A percentile compares a stretch with the other conserved stretches of the same genome.
These are phyloP conservation scores for Cinnamomum micranthum DNA, from an alignment of 164 flowering plant genomes.

Conservation along the genomic window DNA sequence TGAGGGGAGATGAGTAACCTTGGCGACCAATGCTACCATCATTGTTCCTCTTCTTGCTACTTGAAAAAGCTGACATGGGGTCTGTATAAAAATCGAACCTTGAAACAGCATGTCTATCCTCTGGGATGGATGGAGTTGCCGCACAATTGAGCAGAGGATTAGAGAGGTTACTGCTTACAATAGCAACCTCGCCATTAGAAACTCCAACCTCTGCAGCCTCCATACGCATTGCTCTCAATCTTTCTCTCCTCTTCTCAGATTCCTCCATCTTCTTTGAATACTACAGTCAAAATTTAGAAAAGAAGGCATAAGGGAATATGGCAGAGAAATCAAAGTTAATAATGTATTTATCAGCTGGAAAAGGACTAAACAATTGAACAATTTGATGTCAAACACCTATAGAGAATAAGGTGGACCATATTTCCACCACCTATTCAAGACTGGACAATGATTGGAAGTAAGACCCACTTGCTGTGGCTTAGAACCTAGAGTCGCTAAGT, in stretches of 20 bases:
- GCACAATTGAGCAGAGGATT: conserved; percentile 56
- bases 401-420: too few species aligned
- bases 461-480: too few species aligned
- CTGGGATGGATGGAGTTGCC: conserved; percentile 7
- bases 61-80: conserved; percentile 73
- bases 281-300: neutral
- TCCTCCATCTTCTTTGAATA: conserved; percentile 1
- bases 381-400: too few species aligned
- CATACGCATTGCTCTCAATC: conserved; percentile 68
- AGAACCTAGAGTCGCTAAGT: too few species aligned
- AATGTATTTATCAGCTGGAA: too few species aligned
- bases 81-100: conserved; percentile 84
- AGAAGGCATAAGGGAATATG: too few species aligned
- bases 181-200: conserved; percentile 10
- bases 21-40: neutral
- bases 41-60: conserved; percentile 30
- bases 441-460: too few species aligned
- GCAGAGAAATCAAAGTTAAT: too few species aligned
- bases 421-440: too few species aligned
- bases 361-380: too few species aligned
- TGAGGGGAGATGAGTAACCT: neutral
- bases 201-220: conserved; percentile 48
- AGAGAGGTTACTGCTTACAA: conserved; percentile 26
- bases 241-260: conserved; percentile 70
- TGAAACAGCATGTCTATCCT: conserved; percentile 17